A percentile compares a stretch with the other conserved stretches of the same genome.
These are phyloP conservation scores for Chrysochromulina tobinii DNA, from an alignment of 78 protist genomes.

Conservation along the genomic window DNA sequence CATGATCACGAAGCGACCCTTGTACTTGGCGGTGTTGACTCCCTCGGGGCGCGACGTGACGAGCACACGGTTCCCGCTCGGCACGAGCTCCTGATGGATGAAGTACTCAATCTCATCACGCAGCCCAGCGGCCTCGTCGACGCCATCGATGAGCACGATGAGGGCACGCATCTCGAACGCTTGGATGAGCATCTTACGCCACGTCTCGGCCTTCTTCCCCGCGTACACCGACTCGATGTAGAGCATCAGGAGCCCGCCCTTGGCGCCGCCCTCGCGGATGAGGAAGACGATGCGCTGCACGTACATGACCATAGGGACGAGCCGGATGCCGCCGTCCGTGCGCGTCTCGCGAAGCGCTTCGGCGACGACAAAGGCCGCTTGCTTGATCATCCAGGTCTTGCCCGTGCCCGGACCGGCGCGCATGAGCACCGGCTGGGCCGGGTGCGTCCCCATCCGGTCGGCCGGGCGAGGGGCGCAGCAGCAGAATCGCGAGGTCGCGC, in stretches of 20 bases:
- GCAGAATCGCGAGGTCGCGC: no score
- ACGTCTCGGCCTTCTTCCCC: no score
- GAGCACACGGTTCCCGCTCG: not conserved
- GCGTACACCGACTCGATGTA: no score
- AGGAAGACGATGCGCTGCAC: not conserved
- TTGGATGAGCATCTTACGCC: not conserved
- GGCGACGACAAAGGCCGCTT: no score
- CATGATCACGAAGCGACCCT: not conserved
- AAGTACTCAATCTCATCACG: not conserved
- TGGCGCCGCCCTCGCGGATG: no score
- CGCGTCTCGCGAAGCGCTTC: no score
- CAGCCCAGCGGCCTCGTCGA: conserved; percentile 1
- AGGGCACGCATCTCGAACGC: not conserved
- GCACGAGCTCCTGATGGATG: not conserved
- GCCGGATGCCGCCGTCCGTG: no score
- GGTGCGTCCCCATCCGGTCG: no score
- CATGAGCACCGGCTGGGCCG: not conserved
- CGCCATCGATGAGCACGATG: not conserved
- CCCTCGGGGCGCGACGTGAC: conserved; percentile 12
- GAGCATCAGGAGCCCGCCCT: no score
- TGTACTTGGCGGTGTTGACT: not conserved
- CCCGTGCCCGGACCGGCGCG: conserved; percentile 1
- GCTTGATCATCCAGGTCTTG: not conserved
- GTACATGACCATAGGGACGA: not conserved
- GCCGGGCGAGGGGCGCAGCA: no score